phyloP scores from a whole-genome alignment of 2,329 filamentous ascomycete genomes.

The Penicillium griseofulvum region DNA sequence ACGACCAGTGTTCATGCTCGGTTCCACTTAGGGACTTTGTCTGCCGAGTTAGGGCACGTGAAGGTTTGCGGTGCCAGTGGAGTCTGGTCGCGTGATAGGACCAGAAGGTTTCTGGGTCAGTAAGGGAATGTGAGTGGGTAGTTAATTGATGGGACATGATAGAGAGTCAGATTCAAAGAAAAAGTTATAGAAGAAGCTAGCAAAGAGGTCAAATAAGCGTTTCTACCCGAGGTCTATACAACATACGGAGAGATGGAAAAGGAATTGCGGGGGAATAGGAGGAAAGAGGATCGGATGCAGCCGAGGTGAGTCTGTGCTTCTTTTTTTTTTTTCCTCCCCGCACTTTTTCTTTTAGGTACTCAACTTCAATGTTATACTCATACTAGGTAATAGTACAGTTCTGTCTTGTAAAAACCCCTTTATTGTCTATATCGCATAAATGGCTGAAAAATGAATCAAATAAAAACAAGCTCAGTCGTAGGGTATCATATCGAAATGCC shows the following conservation, averaged over 20 bases:
- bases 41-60: slow-evolving; percentile 57
- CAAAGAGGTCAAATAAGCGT: not conserved
- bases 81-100: slow-evolving; percentile 68
- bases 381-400: no score
- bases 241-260: slow-evolving; percentile 1
- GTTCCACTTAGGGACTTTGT: slow-evolving; percentile 63
- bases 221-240: slow-evolving; percentile 1
- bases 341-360: slow-evolving; percentile 10
- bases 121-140: slow-evolving; percentile 59
- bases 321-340: no score
- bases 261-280: not conserved
- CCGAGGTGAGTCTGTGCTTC: slow-evolving; percentile 20
- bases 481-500: slow-evolving; percentile 46
- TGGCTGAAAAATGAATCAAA: slow-evolving; percentile 17
- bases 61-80: slow-evolving; percentile 76
- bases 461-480: slow-evolving; percentile 36
- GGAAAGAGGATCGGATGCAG: slow-evolving; percentile 2
- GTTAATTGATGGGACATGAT: slow-evolving; percentile 45
- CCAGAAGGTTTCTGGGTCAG: slow-evolving; percentile 74
- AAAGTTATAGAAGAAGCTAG: not conserved
- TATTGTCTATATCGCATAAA: slow-evolving; percentile 13
- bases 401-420: not conserved
- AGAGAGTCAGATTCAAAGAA: not conserved
- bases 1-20: slow-evolving; percentile 76
- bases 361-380: not conserved